Conservation (phyloP, 345 rosid genomes). For the Sisymbrium altissimum region DNA sequence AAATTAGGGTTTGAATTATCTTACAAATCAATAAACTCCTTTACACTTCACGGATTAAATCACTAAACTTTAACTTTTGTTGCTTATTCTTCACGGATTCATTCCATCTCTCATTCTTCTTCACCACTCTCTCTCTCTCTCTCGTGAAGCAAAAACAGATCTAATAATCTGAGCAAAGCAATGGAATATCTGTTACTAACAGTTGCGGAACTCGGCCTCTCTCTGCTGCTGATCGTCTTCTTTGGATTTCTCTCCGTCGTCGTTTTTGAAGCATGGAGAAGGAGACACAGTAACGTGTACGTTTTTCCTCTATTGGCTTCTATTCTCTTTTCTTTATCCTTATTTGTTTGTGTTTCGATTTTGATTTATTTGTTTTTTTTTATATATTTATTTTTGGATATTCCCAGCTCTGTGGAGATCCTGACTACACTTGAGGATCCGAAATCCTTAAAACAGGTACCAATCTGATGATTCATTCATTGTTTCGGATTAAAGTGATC, state of each 20-base stretch:
- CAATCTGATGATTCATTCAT: neutral
- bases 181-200: slow-evolving; percentile 55
- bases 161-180: neutral
- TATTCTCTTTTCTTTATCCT: neutral
- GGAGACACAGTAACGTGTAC: slow-evolving; percentile 66
- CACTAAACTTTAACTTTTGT: slow-evolving; percentile 8
- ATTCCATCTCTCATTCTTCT: neutral
- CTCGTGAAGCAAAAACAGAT: slow-evolving; percentile 27
- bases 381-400: neutral
- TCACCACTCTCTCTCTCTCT: neutral
- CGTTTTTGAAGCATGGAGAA: slow-evolving; percentile 54
- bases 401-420: slow-evolving; percentile 54
- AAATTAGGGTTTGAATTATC: slow-evolving; percentile 13
- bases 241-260: slow-evolving; percentile 42
- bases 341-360: neutral
- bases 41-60: slow-evolving; percentile 16
- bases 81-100: slow-evolving; percentile 30
- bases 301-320: neutral
- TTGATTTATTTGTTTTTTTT: neutral
- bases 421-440: slow-evolving; percentile 78
- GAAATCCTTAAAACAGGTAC: slow-evolving; percentile 65
- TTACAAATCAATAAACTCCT: neutral
- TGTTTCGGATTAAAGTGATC: neutral
- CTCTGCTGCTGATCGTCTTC: slow-evolving; percentile 25
- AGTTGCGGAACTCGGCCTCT: slow-evolving; percentile 38